Evolutionary conservation across 2,329 filamentous ascomycete genomes (phyloP).

Genomic region (Aspergillus flavus): DNA sequence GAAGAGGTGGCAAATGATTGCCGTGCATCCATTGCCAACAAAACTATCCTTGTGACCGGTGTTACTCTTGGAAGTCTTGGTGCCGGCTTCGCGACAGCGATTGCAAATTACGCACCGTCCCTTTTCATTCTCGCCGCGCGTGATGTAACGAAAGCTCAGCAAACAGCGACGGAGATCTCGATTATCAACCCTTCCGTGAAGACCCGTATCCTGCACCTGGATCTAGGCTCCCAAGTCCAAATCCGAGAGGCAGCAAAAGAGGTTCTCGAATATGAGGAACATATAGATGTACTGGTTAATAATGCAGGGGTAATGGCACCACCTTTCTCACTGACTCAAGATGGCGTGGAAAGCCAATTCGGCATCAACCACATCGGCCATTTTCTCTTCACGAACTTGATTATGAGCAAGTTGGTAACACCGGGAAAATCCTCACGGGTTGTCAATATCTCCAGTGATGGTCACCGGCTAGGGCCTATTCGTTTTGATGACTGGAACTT

Average conservation of each 20-base stretch:
- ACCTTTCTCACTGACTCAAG: slow-evolving; percentile 29
- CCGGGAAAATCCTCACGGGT: slow-evolving; percentile 35
- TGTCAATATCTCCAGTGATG: slow-evolving; percentile 50
- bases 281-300: slow-evolving; percentile 45
- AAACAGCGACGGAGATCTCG: slow-evolving; percentile 29
- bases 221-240: slow-evolving; percentile 35
- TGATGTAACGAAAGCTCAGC: slow-evolving; percentile 34
- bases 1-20: too few relatives aligned
- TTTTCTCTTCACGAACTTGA: slow-evolving; percentile 45
- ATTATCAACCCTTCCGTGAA: slow-evolving; percentile 20
- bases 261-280: slow-evolving; percentile 30
- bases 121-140: slow-evolving; percentile 46
- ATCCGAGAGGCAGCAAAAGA: slow-evolving; percentile 36
- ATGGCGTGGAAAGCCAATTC: slow-evolving; percentile 44
- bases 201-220: slow-evolving; percentile 32
- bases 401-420: slow-evolving; percentile 35
- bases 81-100: slow-evolving; percentile 34
- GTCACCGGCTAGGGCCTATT: slow-evolving; percentile 46
- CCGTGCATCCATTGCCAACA: too few relatives aligned
- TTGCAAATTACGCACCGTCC: slow-evolving; percentile 37
- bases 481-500: slow-evolving; percentile 52
- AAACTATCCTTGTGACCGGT: background rate
- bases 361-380: slow-evolving; percentile 43
- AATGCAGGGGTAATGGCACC: slow-evolving; percentile 47
- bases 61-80: slow-evolving; percentile 30